These are phyloP conservation scores for Apiospora koreana DNA, from an alignment of 2,329 filamentous ascomycete genomes.

Conservation along the genomic window DNA sequence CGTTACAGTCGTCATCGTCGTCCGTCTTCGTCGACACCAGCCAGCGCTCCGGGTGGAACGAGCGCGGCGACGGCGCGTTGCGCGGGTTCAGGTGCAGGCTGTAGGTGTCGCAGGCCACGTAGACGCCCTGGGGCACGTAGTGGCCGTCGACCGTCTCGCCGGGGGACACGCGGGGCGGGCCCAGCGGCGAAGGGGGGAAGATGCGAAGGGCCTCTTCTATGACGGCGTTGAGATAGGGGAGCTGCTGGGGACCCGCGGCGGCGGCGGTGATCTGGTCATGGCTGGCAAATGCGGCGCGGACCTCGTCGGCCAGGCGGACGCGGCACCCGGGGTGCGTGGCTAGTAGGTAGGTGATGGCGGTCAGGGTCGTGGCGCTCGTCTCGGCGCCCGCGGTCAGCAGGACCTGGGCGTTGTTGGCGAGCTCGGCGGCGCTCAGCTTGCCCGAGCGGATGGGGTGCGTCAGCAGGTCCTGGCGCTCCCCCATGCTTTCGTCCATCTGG, in stretches of 20 bases:
- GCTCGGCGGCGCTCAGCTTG: conserved; percentile 13
- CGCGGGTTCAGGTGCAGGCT: conserved; percentile 21
- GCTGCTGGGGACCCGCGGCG: conserved; percentile 28
- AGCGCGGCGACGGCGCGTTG: neutral
- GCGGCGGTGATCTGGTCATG: conserved; percentile 37
- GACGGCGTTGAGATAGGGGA: conserved; percentile 40
- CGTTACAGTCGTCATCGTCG: too few relatives aligned
- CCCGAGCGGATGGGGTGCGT: conserved; percentile 16
- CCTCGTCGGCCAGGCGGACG: conserved; percentile 36
- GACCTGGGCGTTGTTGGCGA: conserved; percentile 16
- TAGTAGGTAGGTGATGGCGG: conserved; percentile 42
- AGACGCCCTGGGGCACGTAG: conserved; percentile 21
- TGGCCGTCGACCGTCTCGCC: conserved; percentile 19
- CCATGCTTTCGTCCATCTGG: conserved; percentile 21
- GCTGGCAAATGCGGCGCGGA: conserved; percentile 36
- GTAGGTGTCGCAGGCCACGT: conserved; percentile 44
- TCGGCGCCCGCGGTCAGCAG: conserved; percentile 40
- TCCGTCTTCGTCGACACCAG: conserved; percentile 22
- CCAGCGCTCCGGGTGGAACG: conserved; percentile 20
- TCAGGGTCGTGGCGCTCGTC: conserved; percentile 46
- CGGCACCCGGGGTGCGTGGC: conserved; percentile 30
- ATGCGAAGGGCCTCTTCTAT: conserved; percentile 42
- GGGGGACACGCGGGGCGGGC: conserved; percentile 23
- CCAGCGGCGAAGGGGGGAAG: conserved; percentile 34
- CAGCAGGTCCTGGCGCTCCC: conserved; percentile 18